Base-by-base conservation (phyloP, 345 rosid genomes). In the Rhizophora apiculata region DNA sequence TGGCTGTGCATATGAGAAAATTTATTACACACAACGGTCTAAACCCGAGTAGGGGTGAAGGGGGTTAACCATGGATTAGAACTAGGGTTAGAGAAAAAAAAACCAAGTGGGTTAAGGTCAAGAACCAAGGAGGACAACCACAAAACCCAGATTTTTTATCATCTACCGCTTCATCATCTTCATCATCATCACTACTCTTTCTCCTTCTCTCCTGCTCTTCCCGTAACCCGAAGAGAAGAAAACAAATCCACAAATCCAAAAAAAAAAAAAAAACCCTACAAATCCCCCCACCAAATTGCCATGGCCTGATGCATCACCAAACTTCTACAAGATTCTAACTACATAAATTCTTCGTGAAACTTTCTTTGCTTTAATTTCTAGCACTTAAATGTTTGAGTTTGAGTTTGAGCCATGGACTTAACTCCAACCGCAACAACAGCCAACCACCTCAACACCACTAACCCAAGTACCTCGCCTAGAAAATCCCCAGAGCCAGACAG, bases 401-500 rank as follows among this genome's bases (percentile, higher is more conserved):
- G 49, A 43, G 16, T 13, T 43, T 43, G 64, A 76, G 75, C 72
- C 55, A 76, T 76, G 79, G 79, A 76, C 54, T 8, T 76, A 48
- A 43, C 30, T 15, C 60, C 22, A 55, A 6, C 60, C 60, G 52
- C 72, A 15, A 2, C 72, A 29, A 54, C 68, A 0, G 37, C 73
- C 21, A 19, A 48, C 39, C 30, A 52, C 64, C 8, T 63, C 46
- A 57, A 24, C 5, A 57, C 49, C 37, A 65, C 15, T 43, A 63
- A 21, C 69, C 57, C 62, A 18, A 72, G 65, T 36, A 67, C 68
- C 7, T 55, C 74, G 18, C 15, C 71, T 13, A 6, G 74, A 21
- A 78, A 73, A 69, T 73, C 81, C n/a, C 74, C 77, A 8, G 74
- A 78, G 21, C 74, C 63, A 31, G 74, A 73, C 18, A 10, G 68